Evolutionary conservation across 2,329 filamentous ascomycete species (phyloP), one percentile per base, ranked within the genome.

Genomic region (Teratosphaeria nubilosa): DNA sequence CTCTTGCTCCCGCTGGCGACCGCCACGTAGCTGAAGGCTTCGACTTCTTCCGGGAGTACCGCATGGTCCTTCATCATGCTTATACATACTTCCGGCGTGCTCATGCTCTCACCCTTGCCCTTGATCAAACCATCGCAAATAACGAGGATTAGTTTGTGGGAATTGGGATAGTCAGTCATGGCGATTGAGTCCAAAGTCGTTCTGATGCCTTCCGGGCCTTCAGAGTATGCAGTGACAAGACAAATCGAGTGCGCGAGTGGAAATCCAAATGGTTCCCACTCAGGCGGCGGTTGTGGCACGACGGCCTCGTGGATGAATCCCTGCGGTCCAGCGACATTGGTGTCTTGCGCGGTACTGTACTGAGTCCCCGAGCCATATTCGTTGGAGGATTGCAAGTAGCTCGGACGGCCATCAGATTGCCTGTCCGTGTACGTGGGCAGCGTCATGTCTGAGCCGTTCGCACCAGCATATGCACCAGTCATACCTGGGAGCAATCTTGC

Each of bases 91-190:
- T 99, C 94, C 0, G 94, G 94, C 0, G 94, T 99, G 3, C 91
- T 88, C 67, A 88, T 77, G 9, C 80, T 77, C 75, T 99, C 94
- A 54, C 95, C 94, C 69, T 95, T 84, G 65, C 95, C 95, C 77
- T 96, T 96, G 79, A 99, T 96, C 70, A 97, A 83, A 75, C 94
- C 94, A 73, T 99, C 94, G 75, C 94, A 99, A 67, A 99, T 89
- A 67, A 96, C 89, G 60, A 99, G 81, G 66, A 99, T 94, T 30
- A 91, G 84, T 76, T 99, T 99, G 81, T 99, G 95, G 73, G 92
- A 97, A 80, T 99, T 99, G 54, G 94, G 94, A 68, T 99, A 99
- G 73, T 99, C 95, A 2, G 94, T 99, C 75, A 90, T 95, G 54
- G 92, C 94, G 70, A 99, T 87, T 0, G 94, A 99, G 75, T 99